Evolutionary conservation across 2,329 filamentous ascomycete genomes (phyloP).

Genomic region (Orbilia oligospora): DNA sequence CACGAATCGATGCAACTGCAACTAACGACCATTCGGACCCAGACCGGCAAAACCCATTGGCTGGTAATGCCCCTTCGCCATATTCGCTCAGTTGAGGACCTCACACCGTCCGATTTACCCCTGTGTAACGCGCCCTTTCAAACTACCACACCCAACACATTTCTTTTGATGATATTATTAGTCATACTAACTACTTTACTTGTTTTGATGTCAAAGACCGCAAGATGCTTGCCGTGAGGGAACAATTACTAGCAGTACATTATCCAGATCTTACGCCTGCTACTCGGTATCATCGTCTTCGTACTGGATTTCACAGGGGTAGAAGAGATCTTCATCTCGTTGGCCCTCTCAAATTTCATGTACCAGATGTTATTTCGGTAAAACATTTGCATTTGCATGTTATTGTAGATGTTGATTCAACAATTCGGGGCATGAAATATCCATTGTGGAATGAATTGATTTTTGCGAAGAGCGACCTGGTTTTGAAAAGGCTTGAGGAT

Average conservation of each 20-base stretch:
- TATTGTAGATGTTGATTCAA: constrained; percentile 37
- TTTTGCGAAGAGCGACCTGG: constrained; percentile 32
- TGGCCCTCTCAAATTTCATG: constrained; percentile 12
- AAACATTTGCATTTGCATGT: constrained; percentile 56
- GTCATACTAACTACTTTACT: neutral
- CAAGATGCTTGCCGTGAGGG: constrained; percentile 51
- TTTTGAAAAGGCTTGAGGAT: constrained; percentile 42
- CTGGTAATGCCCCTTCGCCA: constrained; percentile 54
- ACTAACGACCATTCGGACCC: neutral
- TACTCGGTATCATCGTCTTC: constrained; percentile 21
- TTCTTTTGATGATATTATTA: neutral
- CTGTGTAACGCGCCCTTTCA: constrained; percentile 45
- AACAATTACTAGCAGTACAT: constrained; percentile 35
- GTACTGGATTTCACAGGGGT: constrained; percentile 48
- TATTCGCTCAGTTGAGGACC: constrained; percentile 52
- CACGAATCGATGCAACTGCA: neutral
- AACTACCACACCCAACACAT: constrained; percentile 48
- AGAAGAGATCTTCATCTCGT: constrained; percentile 28
- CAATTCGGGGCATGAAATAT: constrained; percentile 35
- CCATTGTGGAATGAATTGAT: constrained; percentile 44
- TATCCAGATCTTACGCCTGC: constrained; percentile 42
- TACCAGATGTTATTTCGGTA: constrained; percentile 53
- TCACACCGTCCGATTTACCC: constrained; percentile 45
- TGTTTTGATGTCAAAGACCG: constrained; percentile 25
- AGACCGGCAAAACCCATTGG: constrained; percentile 54